Evolutionary conservation across 805 yeast genomes (phyloP).

Genomic region (Teunomyces aglyptinius): DNA sequence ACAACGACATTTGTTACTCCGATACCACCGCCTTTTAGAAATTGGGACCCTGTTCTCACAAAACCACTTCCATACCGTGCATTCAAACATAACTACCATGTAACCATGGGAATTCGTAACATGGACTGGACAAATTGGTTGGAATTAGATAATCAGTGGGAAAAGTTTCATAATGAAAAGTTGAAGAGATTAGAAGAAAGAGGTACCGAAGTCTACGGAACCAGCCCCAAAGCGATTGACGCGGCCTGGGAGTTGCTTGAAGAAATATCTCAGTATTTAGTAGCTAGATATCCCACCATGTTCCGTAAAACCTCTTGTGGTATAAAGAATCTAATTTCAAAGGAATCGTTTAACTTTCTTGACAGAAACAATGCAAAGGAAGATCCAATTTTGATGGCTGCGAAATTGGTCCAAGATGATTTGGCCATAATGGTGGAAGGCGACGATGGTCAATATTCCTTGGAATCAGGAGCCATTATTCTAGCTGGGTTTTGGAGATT

Average conservation of each 20-base stretch:
- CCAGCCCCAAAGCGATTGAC: constrained; percentile 47
- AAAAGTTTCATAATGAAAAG: constrained; percentile 52
- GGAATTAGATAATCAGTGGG: constrained; percentile 67
- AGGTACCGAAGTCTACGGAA: constrained; percentile 49
- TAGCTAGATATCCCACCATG: constrained; percentile 56
- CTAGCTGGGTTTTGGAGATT: constrained; percentile 73
- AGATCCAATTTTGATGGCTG: constrained; percentile 61
- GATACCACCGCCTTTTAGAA: constrained; percentile 42
- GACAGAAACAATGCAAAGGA: constrained; percentile 24
- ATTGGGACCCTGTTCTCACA: constrained; percentile 51
- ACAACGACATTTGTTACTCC: constrained; percentile 50
- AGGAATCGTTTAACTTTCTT: constrained; percentile 44
- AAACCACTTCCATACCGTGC: constrained; percentile 64
- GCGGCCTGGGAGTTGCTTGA: constrained; percentile 57
- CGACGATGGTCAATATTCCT: constrained; percentile 53
- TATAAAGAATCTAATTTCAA: constrained; percentile 50
- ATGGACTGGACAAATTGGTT: constrained; percentile 66
- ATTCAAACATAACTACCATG: constrained; percentile 59
- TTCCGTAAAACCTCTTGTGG: constrained; percentile 48
- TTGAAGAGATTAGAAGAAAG: constrained; percentile 45
- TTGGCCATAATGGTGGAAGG: constrained; percentile 64
- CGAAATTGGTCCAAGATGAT: constrained; percentile 63
- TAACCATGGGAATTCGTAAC: constrained; percentile 68
- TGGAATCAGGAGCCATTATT: constrained; percentile 61
- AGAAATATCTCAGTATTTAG: constrained; percentile 53